These are phyloP conservation scores for Clausena lansium DNA, from an alignment of 345 rosid genomes.

Conservation along the genomic window DNA sequence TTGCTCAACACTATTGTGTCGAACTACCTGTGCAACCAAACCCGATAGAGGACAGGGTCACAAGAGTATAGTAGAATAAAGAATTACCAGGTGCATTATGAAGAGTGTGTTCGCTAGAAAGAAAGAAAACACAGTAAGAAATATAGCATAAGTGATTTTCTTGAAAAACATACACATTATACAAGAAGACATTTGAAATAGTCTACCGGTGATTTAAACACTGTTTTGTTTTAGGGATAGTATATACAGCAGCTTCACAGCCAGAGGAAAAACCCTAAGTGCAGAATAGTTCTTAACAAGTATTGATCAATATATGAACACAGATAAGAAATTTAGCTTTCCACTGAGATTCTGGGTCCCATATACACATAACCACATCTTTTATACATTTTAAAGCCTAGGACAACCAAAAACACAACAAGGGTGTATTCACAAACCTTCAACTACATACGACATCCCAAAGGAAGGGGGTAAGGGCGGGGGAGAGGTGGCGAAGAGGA, in stretches of 20 bases:
- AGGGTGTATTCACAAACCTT: neutral
- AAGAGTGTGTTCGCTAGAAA: neutral
- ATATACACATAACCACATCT: neutral
- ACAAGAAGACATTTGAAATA: neutral
- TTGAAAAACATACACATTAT: neutral
- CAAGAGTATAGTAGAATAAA: constrained; percentile 2
- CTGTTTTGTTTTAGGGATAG: neutral
- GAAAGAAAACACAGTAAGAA: neutral
- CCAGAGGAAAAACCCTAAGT: neutral
- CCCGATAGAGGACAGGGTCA: constrained; percentile 9
- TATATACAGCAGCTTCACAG: neutral
- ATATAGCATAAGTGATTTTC: neutral
- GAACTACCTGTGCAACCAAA: constrained; percentile 60
- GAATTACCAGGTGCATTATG: no score
- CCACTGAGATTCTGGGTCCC: neutral
- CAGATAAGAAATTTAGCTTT: neutral
- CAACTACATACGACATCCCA: neutral
- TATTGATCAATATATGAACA: neutral
- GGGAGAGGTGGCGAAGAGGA: neutral
- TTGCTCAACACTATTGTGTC: constrained; percentile 91
- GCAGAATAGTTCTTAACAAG: neutral
- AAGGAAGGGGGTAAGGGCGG: neutral
- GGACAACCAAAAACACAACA: neutral
- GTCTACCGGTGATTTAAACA: neutral
- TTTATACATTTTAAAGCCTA: neutral